phyloP scores from a whole-genome alignment of 208 protist genomes.

The Strigomonas culicis region DNA sequence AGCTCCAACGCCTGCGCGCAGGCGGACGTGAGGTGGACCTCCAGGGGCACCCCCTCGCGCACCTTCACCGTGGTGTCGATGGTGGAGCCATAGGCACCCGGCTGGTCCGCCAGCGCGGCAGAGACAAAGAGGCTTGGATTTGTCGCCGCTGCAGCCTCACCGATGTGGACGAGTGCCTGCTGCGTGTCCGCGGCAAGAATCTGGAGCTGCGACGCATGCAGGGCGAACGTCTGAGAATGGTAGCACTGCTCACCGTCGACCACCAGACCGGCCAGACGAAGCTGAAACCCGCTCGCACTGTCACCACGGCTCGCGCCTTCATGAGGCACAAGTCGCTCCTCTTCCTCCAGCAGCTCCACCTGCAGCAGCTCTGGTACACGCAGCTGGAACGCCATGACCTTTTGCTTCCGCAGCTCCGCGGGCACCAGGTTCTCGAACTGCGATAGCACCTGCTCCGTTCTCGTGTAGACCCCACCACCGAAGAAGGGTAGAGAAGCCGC shows the following conservation, averaged over 20 bases:
- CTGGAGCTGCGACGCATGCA: neutral
- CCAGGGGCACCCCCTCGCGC: neutral
- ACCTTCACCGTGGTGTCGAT: constrained; percentile 20
- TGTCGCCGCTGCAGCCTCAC: neutral
- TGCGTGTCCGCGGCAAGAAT: neutral
- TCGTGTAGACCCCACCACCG: constrained; percentile 5
- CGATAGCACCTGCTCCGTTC: neutral
- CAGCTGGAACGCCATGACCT: neutral
- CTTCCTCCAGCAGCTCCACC: neutral
- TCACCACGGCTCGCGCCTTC: too few species aligned
- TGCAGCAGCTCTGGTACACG: neutral
- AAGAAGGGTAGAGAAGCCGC: too few species aligned
- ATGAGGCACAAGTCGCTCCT: neutral
- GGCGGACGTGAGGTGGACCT: constrained; percentile 21
- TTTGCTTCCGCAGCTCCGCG: constrained; percentile 9
- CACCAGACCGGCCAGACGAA: neutral
- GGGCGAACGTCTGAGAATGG: constrained; percentile 5
- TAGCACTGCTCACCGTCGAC: constrained; percentile 4
- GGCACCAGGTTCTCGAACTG: constrained; percentile 5
- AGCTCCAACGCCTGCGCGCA: constrained; percentile 25
- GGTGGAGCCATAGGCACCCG: constrained; percentile 6
- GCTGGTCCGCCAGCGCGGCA: neutral
- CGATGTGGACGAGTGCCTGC: neutral
- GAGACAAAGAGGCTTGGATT: neutral
- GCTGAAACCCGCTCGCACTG: neutral